phyloP scores from a whole-genome alignment of 495 filamentous ascomycete species.

The Aspergillus cristatus region DNA sequence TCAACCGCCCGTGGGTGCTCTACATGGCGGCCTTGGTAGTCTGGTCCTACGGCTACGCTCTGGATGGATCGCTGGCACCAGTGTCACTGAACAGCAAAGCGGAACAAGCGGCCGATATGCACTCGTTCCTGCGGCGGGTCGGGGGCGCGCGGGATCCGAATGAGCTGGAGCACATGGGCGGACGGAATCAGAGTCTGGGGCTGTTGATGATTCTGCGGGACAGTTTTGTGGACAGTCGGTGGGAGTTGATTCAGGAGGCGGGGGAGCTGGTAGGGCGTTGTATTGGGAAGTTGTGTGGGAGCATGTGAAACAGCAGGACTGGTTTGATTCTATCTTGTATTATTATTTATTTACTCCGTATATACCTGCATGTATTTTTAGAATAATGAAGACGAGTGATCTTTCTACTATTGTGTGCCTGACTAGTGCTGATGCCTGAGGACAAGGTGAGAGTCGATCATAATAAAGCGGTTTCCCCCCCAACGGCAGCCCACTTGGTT shows the following conservation, averaged over 20 bases:
- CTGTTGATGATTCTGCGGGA: conserved; percentile 74
- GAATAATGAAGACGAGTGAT: conserved; percentile 4
- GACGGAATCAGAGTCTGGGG: conserved; percentile 75
- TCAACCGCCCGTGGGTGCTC: conserved; percentile 95
- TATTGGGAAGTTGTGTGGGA: conserved; percentile 46
- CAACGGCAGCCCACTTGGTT: too few relatives aligned
- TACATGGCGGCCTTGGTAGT: conserved; percentile 89
- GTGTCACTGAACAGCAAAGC: conserved; percentile 46
- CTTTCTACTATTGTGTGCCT: too few relatives aligned
- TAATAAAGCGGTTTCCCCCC: too few relatives aligned
- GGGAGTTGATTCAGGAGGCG: conserved; percentile 88
- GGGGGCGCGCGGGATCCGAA: conserved; percentile 71
- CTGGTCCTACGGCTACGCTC: conserved; percentile 89
- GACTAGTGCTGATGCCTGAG: too few relatives aligned
- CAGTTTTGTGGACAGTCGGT: conserved; percentile 72
- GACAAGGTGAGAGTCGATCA: too few relatives aligned
- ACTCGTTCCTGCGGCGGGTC: conserved; percentile 61
- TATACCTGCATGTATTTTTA: conserved; percentile 6
- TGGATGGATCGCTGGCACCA: conserved; percentile 66
- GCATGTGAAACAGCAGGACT: too few relatives aligned
- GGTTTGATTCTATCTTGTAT: too few relatives aligned
- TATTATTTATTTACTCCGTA: not conserved
- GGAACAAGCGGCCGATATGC: conserved; percentile 70
- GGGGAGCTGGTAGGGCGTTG: conserved; percentile 72
- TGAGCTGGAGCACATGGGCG: conserved; percentile 64